These are phyloP conservation scores for Stephanodiscus triporus DNA, from an alignment of 108 stramenopile genomes.

Conservation along the genomic window DNA sequence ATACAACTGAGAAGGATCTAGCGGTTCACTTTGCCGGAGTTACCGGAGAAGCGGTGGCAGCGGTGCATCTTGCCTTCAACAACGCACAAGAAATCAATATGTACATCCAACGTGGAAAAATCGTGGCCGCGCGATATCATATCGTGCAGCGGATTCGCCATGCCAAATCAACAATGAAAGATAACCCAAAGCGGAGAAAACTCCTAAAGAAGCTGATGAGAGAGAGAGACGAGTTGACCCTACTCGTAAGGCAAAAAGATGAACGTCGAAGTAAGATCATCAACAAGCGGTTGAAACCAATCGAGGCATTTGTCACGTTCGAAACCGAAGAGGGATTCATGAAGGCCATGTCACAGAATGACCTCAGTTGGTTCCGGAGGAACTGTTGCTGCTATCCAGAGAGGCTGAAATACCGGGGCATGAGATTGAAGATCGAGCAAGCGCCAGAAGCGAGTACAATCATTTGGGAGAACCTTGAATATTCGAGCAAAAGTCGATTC, in stretches of 20 bases:
- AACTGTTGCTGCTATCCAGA: conserved; percentile 52
- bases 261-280: conserved; percentile 32
- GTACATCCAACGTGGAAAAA: conserved; percentile 56
- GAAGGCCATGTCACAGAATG: conserved; percentile 52
- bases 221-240: conserved; percentile 40
- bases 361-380: conserved; percentile 50
- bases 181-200: conserved; percentile 31
- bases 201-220: conserved; percentile 35
- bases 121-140: conserved; percentile 55
- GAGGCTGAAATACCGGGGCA: conserved; percentile 49
- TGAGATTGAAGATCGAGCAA: conserved; percentile 39
- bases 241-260: conserved; percentile 47
- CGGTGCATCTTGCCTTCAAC: conserved; percentile 65
- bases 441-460: conserved; percentile 76
- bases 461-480: conserved; percentile 72
- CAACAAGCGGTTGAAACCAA: conserved; percentile 42
- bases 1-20: conserved; percentile 60
- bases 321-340: conserved; percentile 55
- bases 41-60: conserved; percentile 53
- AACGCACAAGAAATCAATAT: conserved; percentile 59
- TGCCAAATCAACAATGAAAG: conserved; percentile 40
- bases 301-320: conserved; percentile 70
- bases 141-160: conserved; percentile 55
- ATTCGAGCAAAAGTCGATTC: conserved; percentile 35
- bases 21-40: conserved; percentile 55